Conservation (phyloP, 208 protist genomes). For the Leishmania mexicana region DNA sequence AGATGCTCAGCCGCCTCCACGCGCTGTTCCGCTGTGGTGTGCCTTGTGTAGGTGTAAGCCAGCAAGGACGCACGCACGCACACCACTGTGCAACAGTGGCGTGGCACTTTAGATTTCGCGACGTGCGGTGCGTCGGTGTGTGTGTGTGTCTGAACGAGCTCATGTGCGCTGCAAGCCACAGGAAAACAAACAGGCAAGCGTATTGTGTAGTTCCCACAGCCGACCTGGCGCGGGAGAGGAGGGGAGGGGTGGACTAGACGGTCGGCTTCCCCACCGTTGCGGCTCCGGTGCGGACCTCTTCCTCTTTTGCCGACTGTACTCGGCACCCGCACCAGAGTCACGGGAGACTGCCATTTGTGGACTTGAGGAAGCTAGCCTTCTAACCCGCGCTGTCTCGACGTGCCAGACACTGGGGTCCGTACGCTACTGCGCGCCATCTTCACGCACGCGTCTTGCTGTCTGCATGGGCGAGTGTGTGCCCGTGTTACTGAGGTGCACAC, state of each 20-base stretch:
- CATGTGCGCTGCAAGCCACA: background rate
- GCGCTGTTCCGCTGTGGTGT: too few species aligned
- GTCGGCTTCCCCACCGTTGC: background rate
- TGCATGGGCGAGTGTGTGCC: slow-evolving; percentile 4
- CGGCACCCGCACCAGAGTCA: background rate
- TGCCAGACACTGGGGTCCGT: background rate
- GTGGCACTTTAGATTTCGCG: slow-evolving; percentile 1
- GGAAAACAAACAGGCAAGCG: background rate
- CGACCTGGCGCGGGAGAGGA: background rate
- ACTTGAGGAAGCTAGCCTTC: background rate
- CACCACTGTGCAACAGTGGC: background rate
- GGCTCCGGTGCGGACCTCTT: background rate
- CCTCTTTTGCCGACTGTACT: background rate
- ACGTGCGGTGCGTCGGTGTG: background rate
- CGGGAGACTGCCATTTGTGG: background rate
- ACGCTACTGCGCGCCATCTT: background rate
- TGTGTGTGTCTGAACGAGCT: background rate
- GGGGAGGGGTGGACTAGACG: background rate
- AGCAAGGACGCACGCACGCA: background rate
- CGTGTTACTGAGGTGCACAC: background rate
- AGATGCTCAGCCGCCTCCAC: background rate
- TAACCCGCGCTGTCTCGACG: background rate
- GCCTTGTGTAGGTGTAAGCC: background rate
- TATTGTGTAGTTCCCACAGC: background rate
- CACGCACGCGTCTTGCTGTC: background rate